phyloP scores from a whole-genome alignment of 2,329 filamentous ascomycete genomes.

The Paecilomyces sp. region DNA sequence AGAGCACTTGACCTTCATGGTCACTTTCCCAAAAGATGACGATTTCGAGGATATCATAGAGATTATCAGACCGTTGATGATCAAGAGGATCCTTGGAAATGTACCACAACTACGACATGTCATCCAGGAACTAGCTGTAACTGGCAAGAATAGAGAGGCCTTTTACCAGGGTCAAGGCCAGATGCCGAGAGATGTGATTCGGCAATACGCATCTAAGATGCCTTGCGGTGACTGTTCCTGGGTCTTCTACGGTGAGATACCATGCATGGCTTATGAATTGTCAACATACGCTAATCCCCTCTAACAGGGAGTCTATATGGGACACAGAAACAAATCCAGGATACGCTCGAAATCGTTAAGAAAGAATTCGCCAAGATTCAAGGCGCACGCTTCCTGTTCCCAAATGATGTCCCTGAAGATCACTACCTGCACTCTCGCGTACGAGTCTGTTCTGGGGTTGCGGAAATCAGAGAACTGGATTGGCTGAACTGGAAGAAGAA shows the following conservation, averaged over 20 bases:
- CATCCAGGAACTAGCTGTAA: slow-evolving; percentile 23
- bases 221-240: slow-evolving; percentile 19
- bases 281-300: not conserved
- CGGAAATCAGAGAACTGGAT: slow-evolving; percentile 22
- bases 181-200: slow-evolving; percentile 21
- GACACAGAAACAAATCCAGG: slow-evolving; percentile 13
- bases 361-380: slow-evolving; percentile 18
- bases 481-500: slow-evolving; percentile 29
- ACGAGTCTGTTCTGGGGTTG: slow-evolving; percentile 18
- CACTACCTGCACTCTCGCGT: slow-evolving; percentile 22
- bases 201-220: slow-evolving; percentile 18
- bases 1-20: slow-evolving; percentile 32
- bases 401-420: slow-evolving; percentile 20
- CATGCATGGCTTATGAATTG: not conserved
- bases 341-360: slow-evolving; percentile 18
- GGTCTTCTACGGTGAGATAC: slow-evolving; percentile 19
- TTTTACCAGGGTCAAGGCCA: slow-evolving; percentile 17
- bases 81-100: slow-evolving; percentile 19
- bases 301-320: slow-evolving; percentile 17
- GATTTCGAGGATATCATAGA: slow-evolving; percentile 30
- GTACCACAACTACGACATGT: slow-evolving; percentile 22
- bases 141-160: slow-evolving; percentile 16
- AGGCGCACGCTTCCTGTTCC: slow-evolving; percentile 24
- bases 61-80: slow-evolving; percentile 26
- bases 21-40: slow-evolving; percentile 32